Evolutionary conservation across 192 early-diverging fungal species (phyloP), one percentile per base, ranked within the genome.

Genomic region (Phlyctochytrium bullatum): DNA sequence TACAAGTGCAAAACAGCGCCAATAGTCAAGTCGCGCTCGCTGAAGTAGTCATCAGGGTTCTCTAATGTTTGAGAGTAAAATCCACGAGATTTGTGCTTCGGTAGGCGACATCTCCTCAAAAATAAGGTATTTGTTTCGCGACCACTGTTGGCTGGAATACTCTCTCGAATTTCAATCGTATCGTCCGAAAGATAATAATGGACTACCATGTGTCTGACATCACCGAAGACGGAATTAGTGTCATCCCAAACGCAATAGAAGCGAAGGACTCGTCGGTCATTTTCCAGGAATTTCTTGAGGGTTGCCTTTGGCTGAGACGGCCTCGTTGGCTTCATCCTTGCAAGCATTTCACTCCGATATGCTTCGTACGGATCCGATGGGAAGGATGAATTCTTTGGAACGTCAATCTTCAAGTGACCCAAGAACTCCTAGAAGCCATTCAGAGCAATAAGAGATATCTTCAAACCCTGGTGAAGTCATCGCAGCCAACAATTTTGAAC

Each of bases 161-260:
- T 64, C 65, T 88, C 86, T 14, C 71, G 56, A 35, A 88, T 85
- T 65, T 88, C 86, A 25, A 86, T 75, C 24, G 80, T 81, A 36
- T 88, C 86, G 66, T 88, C 86, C 36, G 67, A 72, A 12, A 88
- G 76, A 62, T 83, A 88, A 74, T 86, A 88, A 47, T 86, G 82
- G 14, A 88, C 71, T 31, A 86, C 73, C 79, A 88, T 81, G 61
- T 88, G 82, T 14, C 84, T 69, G 4, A 84, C 59, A 52, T 86
- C 86, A 25, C 79, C 80, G 73, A 83, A 84, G 27, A 82, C 74
- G 28, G 62, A 69, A 53, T 73, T 77, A 40, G 73, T 86, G 71
- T 87, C 86, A 67, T 86, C 83, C 86, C 86, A 88, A 50, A 84
- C 72, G 67, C 82, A 83, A 64, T 84, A 88, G 75, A 88, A 88